Evolutionary conservation across 805 yeast species (phyloP).

Genomic region (Kurtzmaniella fragi): DNA sequence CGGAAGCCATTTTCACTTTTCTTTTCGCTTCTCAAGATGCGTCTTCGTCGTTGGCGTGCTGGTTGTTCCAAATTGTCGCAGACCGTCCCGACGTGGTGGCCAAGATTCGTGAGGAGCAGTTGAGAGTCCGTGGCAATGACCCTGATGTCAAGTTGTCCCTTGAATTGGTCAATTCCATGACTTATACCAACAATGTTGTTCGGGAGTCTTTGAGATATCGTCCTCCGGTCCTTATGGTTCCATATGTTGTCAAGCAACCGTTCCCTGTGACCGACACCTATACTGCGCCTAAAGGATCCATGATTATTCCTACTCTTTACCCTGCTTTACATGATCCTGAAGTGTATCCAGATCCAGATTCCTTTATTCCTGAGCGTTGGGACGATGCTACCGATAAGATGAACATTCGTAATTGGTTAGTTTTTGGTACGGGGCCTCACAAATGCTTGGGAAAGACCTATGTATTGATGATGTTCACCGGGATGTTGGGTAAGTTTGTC

Average conservation of each 20-base stretch:
- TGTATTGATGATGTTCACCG: conserved; percentile 85
- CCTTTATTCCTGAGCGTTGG: conserved; percentile 97
- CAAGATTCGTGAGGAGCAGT: conserved; percentile 90
- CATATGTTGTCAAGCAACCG: conserved; percentile 82
- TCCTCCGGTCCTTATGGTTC: conserved; percentile 98
- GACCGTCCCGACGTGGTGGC: conserved; percentile 89
- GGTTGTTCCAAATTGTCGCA: conserved; percentile 95
- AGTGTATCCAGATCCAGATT: conserved; percentile 91
- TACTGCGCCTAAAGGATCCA: conserved; percentile 93
- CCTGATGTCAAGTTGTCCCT: conserved; percentile 56
- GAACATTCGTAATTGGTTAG: conserved; percentile 89
- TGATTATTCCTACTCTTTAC: conserved; percentile 93
- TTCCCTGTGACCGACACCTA: conserved; percentile 82
- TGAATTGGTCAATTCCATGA: conserved; percentile 80
- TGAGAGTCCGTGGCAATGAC: conserved; percentile 75
- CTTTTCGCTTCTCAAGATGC: conserved; percentile 98
- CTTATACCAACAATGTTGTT: conserved; percentile 84
- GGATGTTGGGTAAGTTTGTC: conserved; percentile 86
- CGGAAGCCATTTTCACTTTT: conserved; percentile 95
- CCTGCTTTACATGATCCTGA: conserved; percentile 98
- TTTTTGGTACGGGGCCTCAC: conserved; percentile 96
- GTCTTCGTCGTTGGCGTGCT: conserved; percentile 92
- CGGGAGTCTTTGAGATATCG: conserved; percentile 90
- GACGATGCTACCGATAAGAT: conserved; percentile 70
- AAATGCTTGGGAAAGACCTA: conserved; percentile 93